Evolutionary conservation across 2,329 filamentous ascomycete species (phyloP).

Genomic region (Orbilia javanica): DNA sequence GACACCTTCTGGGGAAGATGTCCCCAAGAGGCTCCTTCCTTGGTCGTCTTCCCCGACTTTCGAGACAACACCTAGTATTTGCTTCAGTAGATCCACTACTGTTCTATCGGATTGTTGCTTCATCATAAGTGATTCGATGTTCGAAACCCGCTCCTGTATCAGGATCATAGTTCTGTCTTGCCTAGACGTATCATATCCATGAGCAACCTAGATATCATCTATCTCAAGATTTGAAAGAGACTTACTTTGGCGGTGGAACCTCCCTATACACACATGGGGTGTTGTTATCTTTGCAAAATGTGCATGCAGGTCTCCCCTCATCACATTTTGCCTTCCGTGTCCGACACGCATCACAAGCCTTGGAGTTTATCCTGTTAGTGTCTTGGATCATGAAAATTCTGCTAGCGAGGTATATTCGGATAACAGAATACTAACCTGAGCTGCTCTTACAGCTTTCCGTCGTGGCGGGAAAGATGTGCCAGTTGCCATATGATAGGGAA

Average conservation of each 20-base stretch:
- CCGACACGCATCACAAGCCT: conserved; percentile 93
- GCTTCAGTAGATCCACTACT: conserved; percentile 63
- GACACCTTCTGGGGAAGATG: conserved; percentile 32
- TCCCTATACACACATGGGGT: conserved; percentile 89
- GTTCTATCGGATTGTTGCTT: conserved; percentile 62
- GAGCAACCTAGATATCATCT: conserved; percentile 40
- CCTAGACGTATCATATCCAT: conserved; percentile 59
- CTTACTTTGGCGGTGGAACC: conserved; percentile 89
- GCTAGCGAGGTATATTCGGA: conserved; percentile 33
- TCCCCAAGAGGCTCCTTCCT: conserved; percentile 15
- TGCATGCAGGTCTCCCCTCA: conserved; percentile 84
- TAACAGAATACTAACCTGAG: conserved; percentile 69
- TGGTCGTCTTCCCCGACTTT: conserved; percentile 54
- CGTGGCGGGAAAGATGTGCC: conserved; percentile 66
- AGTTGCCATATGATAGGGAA: conserved; percentile 59
- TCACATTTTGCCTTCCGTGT: conserved; percentile 92
- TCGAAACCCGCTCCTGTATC: conserved; percentile 67
- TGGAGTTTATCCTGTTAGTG: conserved; percentile 36
- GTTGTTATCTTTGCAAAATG: conserved; percentile 86
- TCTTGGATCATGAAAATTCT: conserved; percentile 56
- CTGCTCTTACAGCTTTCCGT: conserved; percentile 75
- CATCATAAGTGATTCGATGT: conserved; percentile 63
- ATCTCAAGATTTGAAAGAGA: conserved; percentile 6
- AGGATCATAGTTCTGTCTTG: conserved; percentile 70
- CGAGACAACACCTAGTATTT: conserved; percentile 39